Evolutionary conservation across 805 yeast species (phyloP).

Genomic region (Metschnikowia rubicola): DNA sequence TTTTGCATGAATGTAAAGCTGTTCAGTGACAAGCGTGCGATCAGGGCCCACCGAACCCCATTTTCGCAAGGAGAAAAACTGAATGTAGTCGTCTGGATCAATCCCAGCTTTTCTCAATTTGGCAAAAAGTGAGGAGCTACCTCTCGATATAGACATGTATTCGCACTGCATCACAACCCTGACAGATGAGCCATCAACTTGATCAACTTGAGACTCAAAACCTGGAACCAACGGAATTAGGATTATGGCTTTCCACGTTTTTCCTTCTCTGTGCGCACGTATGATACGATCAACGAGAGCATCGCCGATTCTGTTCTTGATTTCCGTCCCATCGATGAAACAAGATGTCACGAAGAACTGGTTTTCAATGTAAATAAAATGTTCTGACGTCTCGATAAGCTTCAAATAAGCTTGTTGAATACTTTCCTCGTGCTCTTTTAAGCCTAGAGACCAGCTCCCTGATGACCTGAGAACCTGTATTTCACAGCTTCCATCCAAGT

Average conservation of each 20-base stretch:
- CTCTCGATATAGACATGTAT: slow-evolving; percentile 88
- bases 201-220: slow-evolving; percentile 87
- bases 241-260: slow-evolving; percentile 84
- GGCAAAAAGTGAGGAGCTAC: slow-evolving; percentile 82
- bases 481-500: slow-evolving; percentile 83
- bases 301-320: slow-evolving; percentile 89
- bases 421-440: slow-evolving; percentile 79
- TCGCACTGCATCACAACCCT: slow-evolving; percentile 96
- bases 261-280: slow-evolving; percentile 74
- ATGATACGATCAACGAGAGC: slow-evolving; percentile 96
- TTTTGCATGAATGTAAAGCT: slow-evolving; percentile 90
- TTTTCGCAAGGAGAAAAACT: slow-evolving; percentile 85
- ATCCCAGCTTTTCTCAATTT: slow-evolving; percentile 76
- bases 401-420: slow-evolving; percentile 91
- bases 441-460: slow-evolving; percentile 89
- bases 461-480: slow-evolving; percentile 86
- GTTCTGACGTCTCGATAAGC: slow-evolving; percentile 86
- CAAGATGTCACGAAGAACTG: slow-evolving; percentile 95
- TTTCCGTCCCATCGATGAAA: slow-evolving; percentile 74
- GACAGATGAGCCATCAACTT: slow-evolving; percentile 91
- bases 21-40: slow-evolving; percentile 77
- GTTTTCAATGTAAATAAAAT: slow-evolving; percentile 90
- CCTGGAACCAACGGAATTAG: slow-evolving; percentile 98
- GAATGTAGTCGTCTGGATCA: slow-evolving; percentile 86
- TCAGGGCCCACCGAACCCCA: slow-evolving; percentile 91